Conservation (phyloP, 202 grass and related monocot genomes). For the Bolboschoenoplectus hybrid region DNA sequence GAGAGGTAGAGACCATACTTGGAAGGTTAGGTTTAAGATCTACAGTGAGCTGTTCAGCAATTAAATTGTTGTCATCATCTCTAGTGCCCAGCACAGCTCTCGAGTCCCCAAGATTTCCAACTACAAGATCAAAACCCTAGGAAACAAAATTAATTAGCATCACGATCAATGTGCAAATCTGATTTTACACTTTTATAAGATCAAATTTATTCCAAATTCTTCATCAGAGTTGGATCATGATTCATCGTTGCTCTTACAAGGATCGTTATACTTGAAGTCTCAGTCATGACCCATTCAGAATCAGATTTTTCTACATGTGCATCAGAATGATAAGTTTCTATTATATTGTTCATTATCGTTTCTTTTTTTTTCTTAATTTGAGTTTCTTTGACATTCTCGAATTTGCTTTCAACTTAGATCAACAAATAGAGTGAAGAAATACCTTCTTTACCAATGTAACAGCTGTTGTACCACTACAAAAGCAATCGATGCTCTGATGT, state of each 20-base stretch:
- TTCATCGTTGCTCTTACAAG: background rate
- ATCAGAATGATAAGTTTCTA: background rate
- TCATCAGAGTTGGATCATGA: background rate
- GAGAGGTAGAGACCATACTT: constrained; percentile 56
- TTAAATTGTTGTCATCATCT: constrained; percentile 87
- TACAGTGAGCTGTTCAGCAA: constrained; percentile 88
- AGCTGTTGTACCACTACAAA: constrained; percentile 94
- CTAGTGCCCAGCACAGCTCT: constrained; percentile 95
- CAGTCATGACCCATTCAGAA: background rate
- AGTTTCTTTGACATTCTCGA: background rate
- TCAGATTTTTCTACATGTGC: background rate
- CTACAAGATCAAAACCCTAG: constrained; percentile 91
- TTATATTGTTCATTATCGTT: background rate
- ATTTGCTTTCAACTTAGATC: constrained; percentile 35
- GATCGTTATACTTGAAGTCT: background rate
- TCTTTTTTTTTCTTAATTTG: background rate
- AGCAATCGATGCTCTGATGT: constrained; percentile 88
- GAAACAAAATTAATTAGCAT: constrained; percentile 39
- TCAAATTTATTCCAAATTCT: constrained; percentile 34
- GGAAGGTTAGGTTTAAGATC: constrained; percentile 99
- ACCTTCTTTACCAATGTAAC: constrained; percentile 97
- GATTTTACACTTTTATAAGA: constrained; percentile 38
- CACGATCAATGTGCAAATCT: background rate
- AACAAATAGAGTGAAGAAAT: constrained; percentile 42
- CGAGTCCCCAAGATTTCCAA: constrained; percentile 97